Percentiles rank a stretch among this genome's conserved stretches.
phyloP scores from a whole-genome alignment of 2,329 filamentous ascomycete species.

The Apiospora koreana region DNA sequence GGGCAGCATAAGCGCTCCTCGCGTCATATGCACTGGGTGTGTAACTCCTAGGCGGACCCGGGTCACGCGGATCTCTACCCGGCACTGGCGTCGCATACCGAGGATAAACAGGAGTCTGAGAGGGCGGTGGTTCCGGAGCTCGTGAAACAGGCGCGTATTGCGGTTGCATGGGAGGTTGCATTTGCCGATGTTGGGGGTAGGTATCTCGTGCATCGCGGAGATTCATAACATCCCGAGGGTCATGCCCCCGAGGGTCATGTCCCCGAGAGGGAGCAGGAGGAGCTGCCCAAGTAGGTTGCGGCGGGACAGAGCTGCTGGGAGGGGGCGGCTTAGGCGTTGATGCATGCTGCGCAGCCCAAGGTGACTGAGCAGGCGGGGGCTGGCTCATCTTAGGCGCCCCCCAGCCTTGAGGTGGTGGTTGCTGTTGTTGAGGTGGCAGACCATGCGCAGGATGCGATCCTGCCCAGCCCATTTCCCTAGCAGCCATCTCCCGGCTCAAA shows the following conservation, averaged over 20 bases:
- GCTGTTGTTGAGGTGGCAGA: constrained; percentile 24
- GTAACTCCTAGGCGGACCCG: constrained; percentile 46
- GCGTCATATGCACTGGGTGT: constrained; percentile 47
- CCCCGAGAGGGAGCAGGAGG: constrained; percentile 28
- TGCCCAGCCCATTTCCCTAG: constrained; percentile 38
- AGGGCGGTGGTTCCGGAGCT: constrained; percentile 42
- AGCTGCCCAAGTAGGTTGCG: constrained; percentile 38
- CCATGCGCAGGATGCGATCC: constrained; percentile 29
- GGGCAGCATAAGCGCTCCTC: constrained; percentile 40
- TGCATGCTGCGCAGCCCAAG: constrained; percentile 41
- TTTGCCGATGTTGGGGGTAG: constrained; percentile 27
- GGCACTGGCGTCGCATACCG: constrained; percentile 47
- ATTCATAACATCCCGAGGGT: constrained; percentile 28
- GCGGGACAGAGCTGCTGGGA: constrained; percentile 33
- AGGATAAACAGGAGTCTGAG: constrained; percentile 41
- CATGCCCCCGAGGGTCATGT: constrained; percentile 31
- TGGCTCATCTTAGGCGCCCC: constrained; percentile 34
- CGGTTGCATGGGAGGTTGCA: constrained; percentile 31
- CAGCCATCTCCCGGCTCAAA: constrained; percentile 12
- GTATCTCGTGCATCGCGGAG: constrained; percentile 29
- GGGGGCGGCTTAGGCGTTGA: constrained; percentile 38
- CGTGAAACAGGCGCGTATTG: constrained; percentile 41
- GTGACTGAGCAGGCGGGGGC: constrained; percentile 36
- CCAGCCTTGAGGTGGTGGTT: constrained; percentile 30
- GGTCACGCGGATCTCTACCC: constrained; percentile 41